These are phyloP conservation scores for Diaporthe batatas DNA, from an alignment of 2,329 filamentous ascomycete genomes.

Conservation along the genomic window DNA sequence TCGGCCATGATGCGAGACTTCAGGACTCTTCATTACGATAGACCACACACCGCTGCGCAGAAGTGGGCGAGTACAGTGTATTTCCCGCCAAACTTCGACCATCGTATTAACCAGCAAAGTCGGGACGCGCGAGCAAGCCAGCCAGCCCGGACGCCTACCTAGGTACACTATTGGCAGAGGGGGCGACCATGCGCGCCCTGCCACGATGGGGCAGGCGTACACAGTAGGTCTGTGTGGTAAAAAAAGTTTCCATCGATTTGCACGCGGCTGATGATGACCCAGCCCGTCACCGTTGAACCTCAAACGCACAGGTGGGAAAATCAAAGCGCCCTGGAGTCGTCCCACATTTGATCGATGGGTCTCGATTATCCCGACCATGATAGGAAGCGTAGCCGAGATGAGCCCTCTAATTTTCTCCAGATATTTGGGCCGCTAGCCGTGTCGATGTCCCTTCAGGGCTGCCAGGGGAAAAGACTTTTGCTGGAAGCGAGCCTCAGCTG, in stretches of 20 bases:
- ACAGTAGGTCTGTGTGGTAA: constrained; percentile 23
- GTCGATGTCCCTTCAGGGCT: constrained; percentile 7
- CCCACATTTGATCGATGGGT: constrained; percentile 32
- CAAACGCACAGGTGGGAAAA: constrained; percentile 13
- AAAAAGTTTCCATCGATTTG: constrained; percentile 17
- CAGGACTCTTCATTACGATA: constrained; percentile 13
- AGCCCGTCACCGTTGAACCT: constrained; percentile 5
- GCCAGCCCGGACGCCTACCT: background rate
- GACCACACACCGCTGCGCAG: constrained; percentile 6
- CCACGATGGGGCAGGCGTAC: constrained; percentile 3
- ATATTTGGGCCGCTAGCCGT: background rate
- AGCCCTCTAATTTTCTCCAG: background rate
- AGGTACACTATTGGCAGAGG: background rate
- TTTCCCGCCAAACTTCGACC: background rate
- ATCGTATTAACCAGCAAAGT: background rate
- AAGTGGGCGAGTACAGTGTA: constrained; percentile 5
- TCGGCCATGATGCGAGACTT: background rate
- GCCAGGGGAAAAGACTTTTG: background rate
- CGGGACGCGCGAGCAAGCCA: background rate
- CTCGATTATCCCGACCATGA: constrained; percentile 20
- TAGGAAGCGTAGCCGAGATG: constrained; percentile 25
- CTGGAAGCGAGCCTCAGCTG: constrained; percentile 24
- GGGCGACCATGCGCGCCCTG: background rate
- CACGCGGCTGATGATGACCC: background rate
- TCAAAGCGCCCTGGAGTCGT: constrained; percentile 28